phyloP scores from a whole-genome alignment of 1,139 yeast species.

The Yamadazyma atmosphaerica region DNA sequence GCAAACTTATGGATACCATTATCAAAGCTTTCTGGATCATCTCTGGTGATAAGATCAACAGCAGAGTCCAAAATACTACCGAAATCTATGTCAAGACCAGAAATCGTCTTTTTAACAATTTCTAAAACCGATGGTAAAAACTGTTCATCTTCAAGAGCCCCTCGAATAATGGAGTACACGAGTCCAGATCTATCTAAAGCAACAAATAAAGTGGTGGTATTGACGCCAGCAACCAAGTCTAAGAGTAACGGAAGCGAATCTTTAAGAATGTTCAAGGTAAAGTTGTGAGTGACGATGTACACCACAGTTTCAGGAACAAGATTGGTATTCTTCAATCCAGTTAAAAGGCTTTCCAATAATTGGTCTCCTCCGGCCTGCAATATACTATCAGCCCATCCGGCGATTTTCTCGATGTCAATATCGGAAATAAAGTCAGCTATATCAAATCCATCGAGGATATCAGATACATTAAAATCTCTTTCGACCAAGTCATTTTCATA shows the following conservation, averaged over 20 bases:
- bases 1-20: constrained; percentile 11
- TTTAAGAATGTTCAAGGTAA: constrained; percentile 22
- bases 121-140: constrained; percentile 28
- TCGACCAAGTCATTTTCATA: constrained; percentile 17
- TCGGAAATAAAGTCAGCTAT: constrained; percentile 20
- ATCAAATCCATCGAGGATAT: constrained; percentile 20
- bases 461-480: constrained; percentile 22
- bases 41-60: constrained; percentile 15
- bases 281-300: constrained; percentile 26
- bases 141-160: constrained; percentile 25
- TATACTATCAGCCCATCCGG: constrained; percentile 31
- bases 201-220: constrained; percentile 30
- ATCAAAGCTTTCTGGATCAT: constrained; percentile 1
- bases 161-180: constrained; percentile 31
- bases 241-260: constrained; percentile 21
- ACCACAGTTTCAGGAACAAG: constrained; percentile 28
- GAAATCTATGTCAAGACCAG: constrained; percentile 21
- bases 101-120: constrained; percentile 24
- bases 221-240: constrained; percentile 18
- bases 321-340: constrained; percentile 24
- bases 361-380: constrained; percentile 24
- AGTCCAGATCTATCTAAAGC: constrained; percentile 37
- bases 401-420: constrained; percentile 29
- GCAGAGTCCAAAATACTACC: constrained; percentile 20
- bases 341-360: constrained; percentile 27